Conservation (phyloP, 345 rosid species). For the Mercurialis annua region DNA sequence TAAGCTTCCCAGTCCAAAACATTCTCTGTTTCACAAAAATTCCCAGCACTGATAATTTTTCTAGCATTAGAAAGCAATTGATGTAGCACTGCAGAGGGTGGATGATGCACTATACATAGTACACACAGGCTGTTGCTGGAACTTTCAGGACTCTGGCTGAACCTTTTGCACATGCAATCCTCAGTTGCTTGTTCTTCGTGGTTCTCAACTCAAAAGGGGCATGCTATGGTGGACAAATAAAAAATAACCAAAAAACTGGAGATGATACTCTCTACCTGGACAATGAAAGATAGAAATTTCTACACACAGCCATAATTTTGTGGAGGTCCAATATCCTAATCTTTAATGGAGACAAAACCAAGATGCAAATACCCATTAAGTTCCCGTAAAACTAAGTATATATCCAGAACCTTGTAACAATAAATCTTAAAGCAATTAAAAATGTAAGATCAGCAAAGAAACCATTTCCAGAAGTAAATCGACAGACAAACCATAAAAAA, state of each 20-base stretch:
- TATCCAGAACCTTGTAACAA: not conserved
- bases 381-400: not conserved
- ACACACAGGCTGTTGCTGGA: conserved; percentile 11
- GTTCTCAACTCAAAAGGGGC: not conserved
- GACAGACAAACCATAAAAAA: not conserved
- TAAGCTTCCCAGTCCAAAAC: not conserved
- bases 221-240: not conserved
- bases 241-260: not conserved
- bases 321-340: not conserved
- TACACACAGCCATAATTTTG: not conserved
- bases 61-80: conserved; percentile 5
- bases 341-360: conserved; percentile 7
- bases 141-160: conserved; percentile 11
- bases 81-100: not conserved
- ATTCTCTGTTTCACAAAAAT: not conserved
- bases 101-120: conserved; percentile 14
- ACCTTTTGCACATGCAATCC: conserved; percentile 1
- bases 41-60: not conserved
- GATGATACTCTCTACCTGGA: conserved; percentile 10
- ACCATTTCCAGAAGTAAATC: not conserved
- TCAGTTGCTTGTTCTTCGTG: not conserved
- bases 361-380: not conserved
- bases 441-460: not conserved
- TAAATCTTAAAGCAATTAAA: not conserved
- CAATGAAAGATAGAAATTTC: conserved; percentile 5